Evolutionary conservation across 345 rosid genomes (phyloP), one percentile per base, ranked within the genome.

Genomic region (Lagerstroemia speciosa): DNA sequence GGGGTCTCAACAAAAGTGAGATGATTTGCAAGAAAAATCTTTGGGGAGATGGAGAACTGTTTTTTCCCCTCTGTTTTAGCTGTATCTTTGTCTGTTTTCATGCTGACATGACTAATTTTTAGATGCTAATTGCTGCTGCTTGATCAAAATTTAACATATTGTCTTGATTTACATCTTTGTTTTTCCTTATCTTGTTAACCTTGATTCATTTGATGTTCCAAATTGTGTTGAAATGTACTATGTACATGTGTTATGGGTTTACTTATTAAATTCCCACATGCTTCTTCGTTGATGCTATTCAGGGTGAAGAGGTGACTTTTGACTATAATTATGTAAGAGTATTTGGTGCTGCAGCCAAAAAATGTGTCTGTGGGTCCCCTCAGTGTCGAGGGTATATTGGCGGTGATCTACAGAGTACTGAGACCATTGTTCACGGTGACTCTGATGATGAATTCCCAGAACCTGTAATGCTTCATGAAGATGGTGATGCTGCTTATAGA

Each of bases 261-360:
- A 24, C 61, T 55, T 15, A n/a, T 24, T 26, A 11, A 55, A 24
- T 55, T 12, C 22, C 8, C 2, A 26, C 6, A 8, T 24, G 1
- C 61, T 55, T 55, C 11, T n/a, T 55, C 8, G 31, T 16, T 8
- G 0, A 24, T n/a, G 10, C 65, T 46, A 6, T 40, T 58, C 87
- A 94, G 99, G 91, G 89, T 45, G 93, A 94, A 72, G 99, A 94
- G 84, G 67, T 91, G 77, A 91, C 98, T 57, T 94, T 94, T 82
- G 97, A 94, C 84, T 94, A 94, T 87, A 94, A 94, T 76, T 94
- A 85, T 77, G 99, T 94, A 73, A 88, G 99, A 79, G 98, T 91
- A 61, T 83, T 88, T 80, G 99, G 99, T 68, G 99, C 99, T 74
- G 99, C 99, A 75, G 99, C 96, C 46, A 94, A 89, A 85, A 89